Percentiles rank a stretch among this genome's conserved stretches.
Evolutionary conservation across 1,284 basidiomycete genomes (phyloP).

Genomic region (Cryptococcus sp.): DNA sequence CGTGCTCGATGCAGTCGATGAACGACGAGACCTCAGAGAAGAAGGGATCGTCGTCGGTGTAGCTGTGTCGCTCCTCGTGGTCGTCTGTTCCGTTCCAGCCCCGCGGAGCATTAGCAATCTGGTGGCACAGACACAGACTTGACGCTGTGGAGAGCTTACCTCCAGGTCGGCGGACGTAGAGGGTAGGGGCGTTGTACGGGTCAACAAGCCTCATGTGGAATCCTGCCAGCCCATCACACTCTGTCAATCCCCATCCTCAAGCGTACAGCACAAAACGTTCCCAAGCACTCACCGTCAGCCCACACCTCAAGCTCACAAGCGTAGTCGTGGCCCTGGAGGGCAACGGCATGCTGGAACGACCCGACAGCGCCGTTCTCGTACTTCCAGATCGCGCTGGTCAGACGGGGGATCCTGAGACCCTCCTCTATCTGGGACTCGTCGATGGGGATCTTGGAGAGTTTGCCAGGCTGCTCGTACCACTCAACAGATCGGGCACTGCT

Average conservation of each 20-base stretch:
- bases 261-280: constrained; percentile 35
- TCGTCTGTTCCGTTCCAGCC: constrained; percentile 57
- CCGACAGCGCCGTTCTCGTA: constrained; percentile 89
- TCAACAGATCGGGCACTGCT: constrained; percentile 74
- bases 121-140: neutral
- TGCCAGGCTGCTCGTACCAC: constrained; percentile 84
- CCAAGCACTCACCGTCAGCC: constrained; percentile 69
- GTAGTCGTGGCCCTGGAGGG: constrained; percentile 85
- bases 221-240: constrained; percentile 3
- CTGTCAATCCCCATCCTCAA: neutral
- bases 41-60: constrained; percentile 84
- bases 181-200: constrained; percentile 67
- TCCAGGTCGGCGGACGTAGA: constrained; percentile 78
- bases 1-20: constrained; percentile 70
- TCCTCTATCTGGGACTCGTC: constrained; percentile 49
- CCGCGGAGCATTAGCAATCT: constrained; percentile 57
- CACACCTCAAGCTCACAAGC: constrained; percentile 89
- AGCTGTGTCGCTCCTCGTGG: constrained; percentile 69
- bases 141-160: constrained; percentile 57
- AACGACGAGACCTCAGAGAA: constrained; percentile 83
- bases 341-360: constrained; percentile 79
- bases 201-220: constrained; percentile 67
- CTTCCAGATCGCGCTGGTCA: constrained; percentile 60
- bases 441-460: constrained; percentile 68
- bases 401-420: constrained; percentile 49